Evolutionary conservation across 225 moss, liverwort and hornwort genomes (phyloP).

Genomic region (Lunularia cruciata): DNA sequence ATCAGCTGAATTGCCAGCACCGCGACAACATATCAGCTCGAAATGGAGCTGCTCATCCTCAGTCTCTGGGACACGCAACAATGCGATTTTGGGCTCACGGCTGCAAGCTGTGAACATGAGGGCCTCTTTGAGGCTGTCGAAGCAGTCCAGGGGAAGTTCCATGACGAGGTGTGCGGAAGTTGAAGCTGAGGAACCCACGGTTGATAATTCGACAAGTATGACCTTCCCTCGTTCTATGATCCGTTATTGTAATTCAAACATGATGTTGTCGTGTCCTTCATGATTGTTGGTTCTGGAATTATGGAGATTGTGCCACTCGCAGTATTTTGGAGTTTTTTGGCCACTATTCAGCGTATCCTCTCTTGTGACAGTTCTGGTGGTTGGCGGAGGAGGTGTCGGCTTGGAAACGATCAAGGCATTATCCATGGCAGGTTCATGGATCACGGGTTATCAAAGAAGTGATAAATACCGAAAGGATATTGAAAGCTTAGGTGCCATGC

Average conservation of each 20-base stretch:
- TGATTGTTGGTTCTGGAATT: not conserved
- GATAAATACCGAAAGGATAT: constrained; percentile 95
- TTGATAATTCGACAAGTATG: constrained; percentile 90
- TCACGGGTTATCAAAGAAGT: constrained; percentile 90
- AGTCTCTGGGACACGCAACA: not conserved
- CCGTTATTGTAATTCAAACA: too few species aligned
- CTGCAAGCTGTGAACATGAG: not conserved
- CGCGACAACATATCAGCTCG: not conserved
- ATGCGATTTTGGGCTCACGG: not conserved
- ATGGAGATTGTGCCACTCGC: too few species aligned
- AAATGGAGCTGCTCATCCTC: constrained; percentile 1
- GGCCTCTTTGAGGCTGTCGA: not conserved
- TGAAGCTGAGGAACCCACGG: constrained; percentile 54
- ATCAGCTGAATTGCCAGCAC: not conserved
- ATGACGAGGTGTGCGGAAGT: constrained; percentile 8
- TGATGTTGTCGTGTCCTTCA: not conserved
- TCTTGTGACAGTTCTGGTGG: constrained; percentile 71
- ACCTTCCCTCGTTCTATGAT: not conserved
- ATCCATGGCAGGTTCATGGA: constrained; percentile 94
- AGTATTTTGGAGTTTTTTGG: not conserved
- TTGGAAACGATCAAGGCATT: constrained; percentile 79
- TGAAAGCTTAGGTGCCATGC: constrained; percentile 94
- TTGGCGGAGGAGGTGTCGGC: constrained; percentile 94
- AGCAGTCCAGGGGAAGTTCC: not conserved
- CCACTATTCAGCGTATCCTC: too few species aligned